phyloP scores from a whole-genome alignment of 192 early-diverging fungal genomes.

The Piromyces sp. region DNA sequence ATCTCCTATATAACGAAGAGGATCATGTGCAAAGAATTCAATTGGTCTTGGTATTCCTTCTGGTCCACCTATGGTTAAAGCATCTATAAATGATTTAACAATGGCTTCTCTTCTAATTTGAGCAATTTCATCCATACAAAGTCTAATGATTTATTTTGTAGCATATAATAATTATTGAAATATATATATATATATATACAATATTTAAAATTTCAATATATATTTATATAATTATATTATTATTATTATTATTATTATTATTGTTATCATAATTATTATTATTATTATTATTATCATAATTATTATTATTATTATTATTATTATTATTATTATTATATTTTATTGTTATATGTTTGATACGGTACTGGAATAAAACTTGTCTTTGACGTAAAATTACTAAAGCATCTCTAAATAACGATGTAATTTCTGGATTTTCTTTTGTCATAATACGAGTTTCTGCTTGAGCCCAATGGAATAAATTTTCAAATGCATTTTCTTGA shows the following conservation, averaged over 20 bases:
- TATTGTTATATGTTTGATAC: too few relatives aligned
- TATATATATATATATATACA: too few relatives aligned
- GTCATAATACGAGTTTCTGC: constrained; percentile 44
- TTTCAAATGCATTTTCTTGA: constrained; percentile 59
- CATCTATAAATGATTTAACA: constrained; percentile 48
- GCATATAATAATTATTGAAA: too few relatives aligned
- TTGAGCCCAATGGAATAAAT: constrained; percentile 58
- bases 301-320: too few relatives aligned
- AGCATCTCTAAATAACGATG: constrained; percentile 37
- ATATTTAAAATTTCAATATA: too few relatives aligned
- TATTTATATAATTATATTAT: too few relatives aligned
- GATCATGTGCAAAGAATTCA: constrained; percentile 82
- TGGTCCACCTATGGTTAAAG: constrained; percentile 56
- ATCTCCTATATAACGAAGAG: constrained; percentile 79
- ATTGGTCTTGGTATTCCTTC: constrained; percentile 69
- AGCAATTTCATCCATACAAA: constrained; percentile 54
- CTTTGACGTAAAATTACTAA: constrained; percentile 46
- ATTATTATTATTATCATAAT: too few relatives aligned
- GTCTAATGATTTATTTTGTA: constrained; percentile 14
- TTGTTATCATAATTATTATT: too few relatives aligned
- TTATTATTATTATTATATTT: too few relatives aligned
- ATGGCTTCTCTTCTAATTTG: constrained; percentile 47
- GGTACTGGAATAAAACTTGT: constrained; percentile 49
- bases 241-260: too few relatives aligned
- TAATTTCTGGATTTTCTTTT: constrained; percentile 50